Conservation (phyloP, 202 grass and related monocot species). For the Saccharum hybrid region DNA sequence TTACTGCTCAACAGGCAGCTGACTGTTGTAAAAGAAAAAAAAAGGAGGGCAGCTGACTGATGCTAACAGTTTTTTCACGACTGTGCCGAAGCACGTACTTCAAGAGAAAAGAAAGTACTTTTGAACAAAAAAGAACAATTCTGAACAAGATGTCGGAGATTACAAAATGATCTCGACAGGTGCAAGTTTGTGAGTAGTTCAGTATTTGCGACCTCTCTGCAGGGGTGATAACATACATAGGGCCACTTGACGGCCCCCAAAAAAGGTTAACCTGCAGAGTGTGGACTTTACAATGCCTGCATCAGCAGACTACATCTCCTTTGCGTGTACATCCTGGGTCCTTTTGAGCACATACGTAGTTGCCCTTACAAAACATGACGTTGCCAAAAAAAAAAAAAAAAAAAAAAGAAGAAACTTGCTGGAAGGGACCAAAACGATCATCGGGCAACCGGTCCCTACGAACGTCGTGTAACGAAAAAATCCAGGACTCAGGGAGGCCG, state of each 20-base stretch:
- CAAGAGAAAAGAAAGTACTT: not conserved
- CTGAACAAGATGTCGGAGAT: not conserved
- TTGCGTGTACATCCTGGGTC: constrained; percentile 27
- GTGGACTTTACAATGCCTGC: constrained; percentile 40
- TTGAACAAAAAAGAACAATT: not conserved
- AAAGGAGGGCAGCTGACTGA: not conserved
- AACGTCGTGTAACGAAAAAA: constrained; percentile 51
- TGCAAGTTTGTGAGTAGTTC: constrained; percentile 1
- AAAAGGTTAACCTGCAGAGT: constrained; percentile 45
- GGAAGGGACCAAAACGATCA: constrained; percentile 41
- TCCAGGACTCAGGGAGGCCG: constrained; percentile 36
- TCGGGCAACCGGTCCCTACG: constrained; percentile 27
- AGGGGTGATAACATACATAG: constrained; percentile 26
- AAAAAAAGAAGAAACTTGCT: constrained; percentile 26
- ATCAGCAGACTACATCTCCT: constrained; percentile 46
- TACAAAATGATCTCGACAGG: not conserved
- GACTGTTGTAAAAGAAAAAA: not conserved
- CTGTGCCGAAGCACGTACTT: not conserved
- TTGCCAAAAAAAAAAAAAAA: not conserved
- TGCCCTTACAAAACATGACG: constrained; percentile 46
- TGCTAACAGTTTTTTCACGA: not conserved
- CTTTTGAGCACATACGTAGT: constrained; percentile 30
- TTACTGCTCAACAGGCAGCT: not conserved
- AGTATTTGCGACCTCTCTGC: constrained; percentile 21
- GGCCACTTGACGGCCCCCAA: constrained; percentile 32